Percentiles rank a stretch among this genome's conserved stretches.
Evolutionary conservation across 192 early-diverging fungal species (phyloP).

Genomic region (Lobosporangium transversale): DNA sequence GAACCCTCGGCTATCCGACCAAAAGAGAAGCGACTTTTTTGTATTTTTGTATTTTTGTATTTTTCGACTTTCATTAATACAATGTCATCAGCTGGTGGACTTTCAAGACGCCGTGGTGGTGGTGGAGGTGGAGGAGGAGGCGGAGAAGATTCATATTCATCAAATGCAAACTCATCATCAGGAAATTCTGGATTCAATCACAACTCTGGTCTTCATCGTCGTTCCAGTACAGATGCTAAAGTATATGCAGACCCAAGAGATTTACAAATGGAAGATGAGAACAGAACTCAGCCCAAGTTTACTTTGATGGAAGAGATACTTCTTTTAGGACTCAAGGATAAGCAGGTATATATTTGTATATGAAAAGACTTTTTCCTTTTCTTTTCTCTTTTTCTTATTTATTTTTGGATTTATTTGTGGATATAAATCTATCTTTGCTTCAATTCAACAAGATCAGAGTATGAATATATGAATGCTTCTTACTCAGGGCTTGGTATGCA

Average conservation of each 20-base stretch:
- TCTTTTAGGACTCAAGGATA: conserved; percentile 94
- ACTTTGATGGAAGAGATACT: conserved; percentile 98
- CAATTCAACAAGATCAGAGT: no score
- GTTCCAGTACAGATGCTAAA: conserved; percentile 42
- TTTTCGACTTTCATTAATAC: no score
- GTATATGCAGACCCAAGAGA: conserved; percentile 66
- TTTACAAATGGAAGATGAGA: conserved; percentile 61
- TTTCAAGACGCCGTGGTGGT: conserved; percentile 50
- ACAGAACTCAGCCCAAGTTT: conserved; percentile 71
- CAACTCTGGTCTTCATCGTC: conserved; percentile 13
- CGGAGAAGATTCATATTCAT: conserved; percentile 37
- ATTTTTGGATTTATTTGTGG: not conserved
- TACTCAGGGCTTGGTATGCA: no score
- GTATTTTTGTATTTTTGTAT: no score
- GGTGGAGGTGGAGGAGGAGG: conserved; percentile 28
- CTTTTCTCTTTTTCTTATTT: conserved; percentile 7
- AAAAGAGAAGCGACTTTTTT: no score
- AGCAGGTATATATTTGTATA: conserved; percentile 63
- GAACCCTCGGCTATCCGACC: no score
- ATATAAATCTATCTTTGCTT: no score
- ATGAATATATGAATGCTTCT: no score
- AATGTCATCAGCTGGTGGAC: conserved; percentile 51
- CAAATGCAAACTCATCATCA: conserved; percentile 33
- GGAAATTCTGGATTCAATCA: conserved; percentile 21
- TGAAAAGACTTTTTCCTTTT: not conserved